These are phyloP conservation scores for Macrocybe sp. DNA, from an alignment of 1,284 basidiomycete species.

Conservation along the genomic window DNA sequence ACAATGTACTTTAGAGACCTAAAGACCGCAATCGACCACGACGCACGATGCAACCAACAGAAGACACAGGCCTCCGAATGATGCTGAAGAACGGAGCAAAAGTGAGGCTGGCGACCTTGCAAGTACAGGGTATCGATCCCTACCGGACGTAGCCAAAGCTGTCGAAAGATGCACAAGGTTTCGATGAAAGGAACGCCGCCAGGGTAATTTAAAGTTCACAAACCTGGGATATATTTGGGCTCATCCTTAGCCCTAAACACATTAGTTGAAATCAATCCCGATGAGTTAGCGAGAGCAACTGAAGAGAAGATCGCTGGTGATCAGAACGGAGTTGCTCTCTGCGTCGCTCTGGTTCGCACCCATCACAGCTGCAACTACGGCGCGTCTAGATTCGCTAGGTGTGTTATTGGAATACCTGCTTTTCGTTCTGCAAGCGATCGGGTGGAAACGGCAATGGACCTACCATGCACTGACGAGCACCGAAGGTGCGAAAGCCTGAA, in stretches of 20 bases:
- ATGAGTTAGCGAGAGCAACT: constrained; percentile 47
- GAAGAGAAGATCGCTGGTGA: constrained; percentile 3
- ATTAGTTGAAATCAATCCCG: constrained; percentile 47
- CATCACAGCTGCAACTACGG: constrained; percentile 46
- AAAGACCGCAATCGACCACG: not conserved
- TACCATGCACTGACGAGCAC: constrained; percentile 43
- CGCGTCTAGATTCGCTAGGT: constrained; percentile 41
- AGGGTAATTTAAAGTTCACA: not conserved
- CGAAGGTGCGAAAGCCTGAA: constrained; percentile 41
- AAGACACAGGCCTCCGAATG: constrained; percentile 37
- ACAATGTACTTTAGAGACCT: not conserved
- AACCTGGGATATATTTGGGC: constrained; percentile 35
- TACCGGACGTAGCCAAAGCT: constrained; percentile 36
- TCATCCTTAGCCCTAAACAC: constrained; percentile 46
- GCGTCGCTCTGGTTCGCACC: constrained; percentile 19
- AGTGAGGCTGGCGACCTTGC: not conserved
- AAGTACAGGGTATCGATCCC: constrained; percentile 3
- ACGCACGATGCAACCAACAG: constrained; percentile 29
- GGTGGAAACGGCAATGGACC: constrained; percentile 1
- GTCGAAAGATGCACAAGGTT: constrained; percentile 5
- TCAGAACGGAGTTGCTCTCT: not conserved
- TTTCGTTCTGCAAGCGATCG: not conserved
- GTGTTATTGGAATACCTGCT: constrained; percentile 46
- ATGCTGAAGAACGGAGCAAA: constrained; percentile 19
- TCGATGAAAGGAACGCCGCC: not conserved